Evolutionary conservation across 1,139 yeast species (phyloP).

Genomic region (Torulaspora globosa): DNA sequence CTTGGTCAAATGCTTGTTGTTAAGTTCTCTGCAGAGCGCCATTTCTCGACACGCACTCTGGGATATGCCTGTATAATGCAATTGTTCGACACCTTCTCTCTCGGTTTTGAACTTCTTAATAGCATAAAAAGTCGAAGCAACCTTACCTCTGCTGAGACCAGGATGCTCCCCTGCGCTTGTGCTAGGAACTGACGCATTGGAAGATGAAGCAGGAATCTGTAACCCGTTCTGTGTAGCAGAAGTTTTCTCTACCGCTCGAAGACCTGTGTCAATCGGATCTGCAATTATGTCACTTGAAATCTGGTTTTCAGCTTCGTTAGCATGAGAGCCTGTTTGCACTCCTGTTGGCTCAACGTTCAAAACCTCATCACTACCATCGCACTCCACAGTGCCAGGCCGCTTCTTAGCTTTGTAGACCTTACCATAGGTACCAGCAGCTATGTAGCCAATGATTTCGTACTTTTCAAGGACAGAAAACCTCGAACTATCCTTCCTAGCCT

Average conservation of each 20-base stretch:
- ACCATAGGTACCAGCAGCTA: slow-evolving; percentile 98
- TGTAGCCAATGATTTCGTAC: slow-evolving; percentile 87
- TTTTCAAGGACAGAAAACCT: slow-evolving; percentile 71
- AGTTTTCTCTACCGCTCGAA: slow-evolving; percentile 7
- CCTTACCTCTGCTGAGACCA: slow-evolving; percentile 17
- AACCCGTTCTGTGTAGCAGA: neutral
- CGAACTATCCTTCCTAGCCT: slow-evolving; percentile 64
- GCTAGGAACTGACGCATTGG: slow-evolving; percentile 1
- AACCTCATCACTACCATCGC: slow-evolving; percentile 7
- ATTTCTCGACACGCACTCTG: slow-evolving; percentile 96
- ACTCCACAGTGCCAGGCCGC: slow-evolving; percentile 37
- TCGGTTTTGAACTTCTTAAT: slow-evolving; percentile 94
- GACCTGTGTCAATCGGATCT: slow-evolving; percentile 4
- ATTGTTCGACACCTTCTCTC: slow-evolving; percentile 78
- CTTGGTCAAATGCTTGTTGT: slow-evolving; percentile 72
- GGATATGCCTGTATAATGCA: slow-evolving; percentile 90
- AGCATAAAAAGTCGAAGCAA: slow-evolving; percentile 48
- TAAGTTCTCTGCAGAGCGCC: slow-evolving; percentile 87
- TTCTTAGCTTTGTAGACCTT: slow-evolving; percentile 86
- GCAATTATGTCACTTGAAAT: neutral
- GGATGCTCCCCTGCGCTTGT: slow-evolving; percentile 6
- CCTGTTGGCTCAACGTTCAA: slow-evolving; percentile 3
- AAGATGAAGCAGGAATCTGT: slow-evolving; percentile 9
- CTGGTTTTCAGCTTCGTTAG: slow-evolving; percentile 2
- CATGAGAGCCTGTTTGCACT: slow-evolving; percentile 1